Percentiles rank a stretch among this genome's conserved stretches.
Conservation (phyloP, 495 filamentous ascomycete species). For the Paragyromitra xinjiangensis region DNA sequence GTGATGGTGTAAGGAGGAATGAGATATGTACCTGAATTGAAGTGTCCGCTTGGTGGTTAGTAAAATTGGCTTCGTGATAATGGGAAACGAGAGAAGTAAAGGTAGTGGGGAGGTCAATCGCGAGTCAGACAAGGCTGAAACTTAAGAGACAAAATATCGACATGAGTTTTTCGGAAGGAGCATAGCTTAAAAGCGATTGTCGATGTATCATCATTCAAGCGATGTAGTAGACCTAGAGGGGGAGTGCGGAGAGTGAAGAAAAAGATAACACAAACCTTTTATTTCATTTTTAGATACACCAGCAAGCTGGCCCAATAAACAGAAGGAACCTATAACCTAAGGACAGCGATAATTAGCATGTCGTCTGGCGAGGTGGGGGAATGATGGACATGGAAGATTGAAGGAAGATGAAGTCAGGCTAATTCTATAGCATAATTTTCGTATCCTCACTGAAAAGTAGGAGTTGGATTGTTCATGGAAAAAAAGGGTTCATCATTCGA, state of each 20-base stretch:
- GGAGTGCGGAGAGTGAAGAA: neutral
- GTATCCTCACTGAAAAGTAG: conserved; percentile 57
- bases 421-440: conserved; percentile 23
- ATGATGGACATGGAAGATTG: neutral
- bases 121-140: conserved; percentile 60
- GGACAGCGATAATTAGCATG: conserved; percentile 10
- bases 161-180: conserved; percentile 57
- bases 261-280: conserved; percentile 43
- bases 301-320: neutral
- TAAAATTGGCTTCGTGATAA: neutral
- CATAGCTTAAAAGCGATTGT: conserved; percentile 56
- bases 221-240: neutral
- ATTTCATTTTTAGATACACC: neutral
- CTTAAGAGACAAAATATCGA: conserved; percentile 56
- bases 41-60: neutral
- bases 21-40: conserved; percentile 27
- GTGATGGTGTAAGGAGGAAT: neutral
- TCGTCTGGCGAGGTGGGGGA: neutral
- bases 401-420: conserved; percentile 44
- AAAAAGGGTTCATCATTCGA: conserved; percentile 49
- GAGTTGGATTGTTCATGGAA: conserved; percentile 58
- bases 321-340: conserved; percentile 6
- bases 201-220: conserved; percentile 57
- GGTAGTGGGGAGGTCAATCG: conserved; percentile 38
- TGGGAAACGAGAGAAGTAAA: neutral